phyloP scores from a whole-genome alignment of 805 yeast genomes.

The Starmerella cellae region DNA sequence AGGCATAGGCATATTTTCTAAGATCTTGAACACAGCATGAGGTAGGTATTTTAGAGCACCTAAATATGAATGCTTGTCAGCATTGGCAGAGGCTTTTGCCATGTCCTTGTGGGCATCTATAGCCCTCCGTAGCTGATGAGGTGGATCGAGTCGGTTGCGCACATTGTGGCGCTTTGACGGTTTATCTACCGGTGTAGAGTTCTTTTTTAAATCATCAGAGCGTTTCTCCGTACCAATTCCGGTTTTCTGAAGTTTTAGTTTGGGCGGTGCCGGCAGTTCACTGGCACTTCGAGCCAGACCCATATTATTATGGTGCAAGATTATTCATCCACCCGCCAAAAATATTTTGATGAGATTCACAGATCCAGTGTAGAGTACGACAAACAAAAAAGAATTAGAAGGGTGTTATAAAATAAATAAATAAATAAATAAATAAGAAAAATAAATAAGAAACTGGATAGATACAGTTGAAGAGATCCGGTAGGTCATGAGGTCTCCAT shows the following conservation, averaged over 20 bases:
- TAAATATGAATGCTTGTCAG: slow-evolving; percentile 73
- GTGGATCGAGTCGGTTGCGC: neutral
- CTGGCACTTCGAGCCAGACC: neutral
- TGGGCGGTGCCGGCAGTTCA: slow-evolving; percentile 3
- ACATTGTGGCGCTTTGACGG: neutral
- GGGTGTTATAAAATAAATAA: neutral
- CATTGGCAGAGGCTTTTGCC: slow-evolving; percentile 17
- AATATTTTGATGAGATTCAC: no score
- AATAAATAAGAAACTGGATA: neutral
- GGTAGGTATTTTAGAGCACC: slow-evolving; percentile 94
- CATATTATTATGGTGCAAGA: neutral
- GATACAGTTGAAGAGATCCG: neutral
- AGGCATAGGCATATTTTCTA: slow-evolving; percentile 97
- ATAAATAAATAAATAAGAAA: neutral
- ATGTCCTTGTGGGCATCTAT: slow-evolving; percentile 6
- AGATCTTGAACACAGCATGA: slow-evolving; percentile 74
- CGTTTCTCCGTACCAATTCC: neutral
- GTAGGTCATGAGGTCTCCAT: neutral
- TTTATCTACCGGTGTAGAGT: neutral
- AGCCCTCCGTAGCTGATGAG: slow-evolving; percentile 3
- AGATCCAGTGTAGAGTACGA: no score
- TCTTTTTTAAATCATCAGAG: neutral
- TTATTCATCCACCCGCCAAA: no score
- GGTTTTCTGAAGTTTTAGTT: neutral
- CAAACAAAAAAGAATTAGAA: no score